Evolutionary conservation across 108 stramenopile species (phyloP).

Genomic region (Pseudonitzschia delicatissima): DNA sequence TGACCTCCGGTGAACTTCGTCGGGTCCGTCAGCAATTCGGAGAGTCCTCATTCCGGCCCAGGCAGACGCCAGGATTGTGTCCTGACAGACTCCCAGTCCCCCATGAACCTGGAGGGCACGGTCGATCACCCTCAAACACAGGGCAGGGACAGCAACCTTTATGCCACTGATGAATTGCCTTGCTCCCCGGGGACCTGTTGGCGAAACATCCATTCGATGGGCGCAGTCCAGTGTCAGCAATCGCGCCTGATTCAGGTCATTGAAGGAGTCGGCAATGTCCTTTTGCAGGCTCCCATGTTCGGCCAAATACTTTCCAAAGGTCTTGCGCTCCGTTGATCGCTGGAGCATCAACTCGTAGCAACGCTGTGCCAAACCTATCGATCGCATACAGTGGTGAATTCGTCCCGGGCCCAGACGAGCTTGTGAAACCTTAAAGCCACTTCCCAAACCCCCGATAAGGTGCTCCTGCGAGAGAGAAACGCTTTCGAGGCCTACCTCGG

Average conservation of each 20-base stretch:
- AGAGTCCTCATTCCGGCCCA: conserved; percentile 82
- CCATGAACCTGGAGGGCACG: conserved; percentile 90
- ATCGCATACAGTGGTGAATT: conserved; percentile 98
- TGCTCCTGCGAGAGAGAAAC: conserved; percentile 44
- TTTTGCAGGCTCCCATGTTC: conserved; percentile 76
- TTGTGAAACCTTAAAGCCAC: conserved; percentile 95
- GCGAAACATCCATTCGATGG: conserved; percentile 54
- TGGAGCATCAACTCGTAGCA: conserved; percentile 85
- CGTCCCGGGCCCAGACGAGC: conserved; percentile 93
- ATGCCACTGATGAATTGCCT: conserved; percentile 81
- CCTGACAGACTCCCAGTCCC: conserved; percentile 86
- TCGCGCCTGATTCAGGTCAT: conserved; percentile 76
- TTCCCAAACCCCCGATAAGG: conserved; percentile 84
- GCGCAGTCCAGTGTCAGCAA: conserved; percentile 77
- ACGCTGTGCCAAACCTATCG: conserved; percentile 81
- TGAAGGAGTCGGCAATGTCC: conserved; percentile 78
- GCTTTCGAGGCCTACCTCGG: conserved; percentile 74
- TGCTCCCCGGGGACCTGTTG: conserved; percentile 56
- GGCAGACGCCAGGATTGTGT: conserved; percentile 71
- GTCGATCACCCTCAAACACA: conserved; percentile 79
- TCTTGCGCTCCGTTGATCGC: conserved; percentile 60
- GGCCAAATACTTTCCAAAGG: conserved; percentile 77
- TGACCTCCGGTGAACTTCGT: conserved; percentile 86
- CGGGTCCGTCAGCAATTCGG: conserved; percentile 96
- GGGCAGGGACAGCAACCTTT: conserved; percentile 85